Evolutionary conservation across 345 rosid species (phyloP), one percentile per base, ranked within the genome.

Genomic region (Lumnitzera littorea): DNA sequence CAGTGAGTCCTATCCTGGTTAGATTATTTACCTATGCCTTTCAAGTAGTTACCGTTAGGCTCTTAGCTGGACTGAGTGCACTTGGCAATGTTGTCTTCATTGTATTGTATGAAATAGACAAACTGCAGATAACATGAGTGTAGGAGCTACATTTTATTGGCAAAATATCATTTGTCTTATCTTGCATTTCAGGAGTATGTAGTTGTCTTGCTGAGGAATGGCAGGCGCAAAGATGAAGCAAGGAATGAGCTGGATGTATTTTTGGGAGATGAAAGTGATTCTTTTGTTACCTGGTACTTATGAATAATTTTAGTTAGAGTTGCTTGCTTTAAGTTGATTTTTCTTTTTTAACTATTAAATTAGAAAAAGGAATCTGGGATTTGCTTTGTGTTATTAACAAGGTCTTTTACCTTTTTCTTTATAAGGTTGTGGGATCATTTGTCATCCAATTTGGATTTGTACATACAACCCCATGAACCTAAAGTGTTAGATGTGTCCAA

Each of bases 351-450:
- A 23, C 36, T 12, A 51, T 4, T 23, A 16, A 24, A 56, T 56
- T 14, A n/a, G 15, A 52, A 52, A 15, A 2, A n/a, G 17, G 12
- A 52, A 52, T 13, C 17, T n/a, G 12, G 23, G 2, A 52, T 52
- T 10, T 15, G 1, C 11, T 13, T 51, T 12, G 11, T 13, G 20
- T 13, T 13, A 14, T 50, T 14, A 50, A 16, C 52, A 6, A 14
- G 48, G 5, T 20, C 46, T 25, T 25, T 31, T 46, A 62, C 60
- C 46, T 48, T 43, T 20, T 46, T 50, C 62, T 76, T 61, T 24
- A 66, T 62, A 81, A 95, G 99, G 99, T 62, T 95, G 73, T 95
- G 99, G 99, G 96, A 87, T 78, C 98, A 91, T 79, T 70, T 95
- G 68, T 72, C 88, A 56, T 73, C 91, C 60, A 80, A 74, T 75